Base-by-base conservation (phyloP, 352 stramenopile species). In the Phytopythium boreale region DNA sequence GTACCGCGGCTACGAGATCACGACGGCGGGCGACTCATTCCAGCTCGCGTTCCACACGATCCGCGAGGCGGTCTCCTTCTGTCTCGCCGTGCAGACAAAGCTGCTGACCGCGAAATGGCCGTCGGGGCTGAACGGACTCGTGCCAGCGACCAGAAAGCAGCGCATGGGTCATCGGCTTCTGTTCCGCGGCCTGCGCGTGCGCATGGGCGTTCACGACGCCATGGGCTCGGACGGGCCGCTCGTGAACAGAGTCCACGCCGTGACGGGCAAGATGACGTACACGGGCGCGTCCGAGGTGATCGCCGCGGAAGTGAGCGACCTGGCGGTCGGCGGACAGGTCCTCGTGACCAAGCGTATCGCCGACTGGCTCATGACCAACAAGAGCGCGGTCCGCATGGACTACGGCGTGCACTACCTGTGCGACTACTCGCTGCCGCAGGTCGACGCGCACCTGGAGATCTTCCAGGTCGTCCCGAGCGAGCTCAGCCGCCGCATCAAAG, bases 1-100 rank as follows among this genome's bases (percentile, higher is more conserved):
- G 17, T 72, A 90, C 47, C 72, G 72, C 50, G 83, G 83, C 7
- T 92, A 92, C 56, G 83, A 92, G 61, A 88, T 92, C 63, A 88
- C 83, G 29, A 92, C 83, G 1, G 72, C 70, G 0, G 83, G 83
- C 4, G 83, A 92, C 34, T 77, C 83, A 8, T 92, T 92, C 64
- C 81, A 90, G 27, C 37, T 92, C 10, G 80, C 77, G 4, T 92
- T 92, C 52, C 83, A 87, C 60, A 87, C 73, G 24, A 81, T 88
- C 52, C 68, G 64, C 2, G 83, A 92, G 55, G 83, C 81, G 0
- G 75, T 88, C 2, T 72, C 69, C 4, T 90, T 85, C 49, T 85
- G 75, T 47, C 27, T 90, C 12, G 73, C 80, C 29, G 77, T 85
- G 11, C 80, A 90, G 58, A 57, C 82, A 22, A 69, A 79, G 26